phyloP scores from a whole-genome alignment of 441 rosid species.

The Cnidoscolus chayamansa region DNA sequence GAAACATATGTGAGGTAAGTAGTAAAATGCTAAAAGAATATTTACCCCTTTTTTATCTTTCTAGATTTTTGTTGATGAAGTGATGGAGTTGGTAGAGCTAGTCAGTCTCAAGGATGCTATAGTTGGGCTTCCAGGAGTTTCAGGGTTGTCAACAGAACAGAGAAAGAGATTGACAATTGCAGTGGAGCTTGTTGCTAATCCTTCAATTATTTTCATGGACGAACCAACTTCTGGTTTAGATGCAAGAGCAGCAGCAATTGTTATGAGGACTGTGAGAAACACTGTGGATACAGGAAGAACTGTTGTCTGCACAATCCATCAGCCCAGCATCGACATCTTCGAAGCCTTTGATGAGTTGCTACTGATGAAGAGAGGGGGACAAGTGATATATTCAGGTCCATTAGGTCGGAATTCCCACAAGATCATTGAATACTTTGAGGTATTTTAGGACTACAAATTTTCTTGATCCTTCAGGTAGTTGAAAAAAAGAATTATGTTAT shows the following conservation, averaged over 20 bases:
- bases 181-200: constrained; percentile 69
- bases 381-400: constrained; percentile 56
- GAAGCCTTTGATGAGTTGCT: constrained; percentile 73
- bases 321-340: constrained; percentile 69
- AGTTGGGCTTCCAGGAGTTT: constrained; percentile 53
- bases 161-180: constrained; percentile 67
- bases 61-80: constrained; percentile 63
- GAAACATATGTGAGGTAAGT: background rate
- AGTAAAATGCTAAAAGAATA: background rate
- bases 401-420: constrained; percentile 50
- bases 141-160: constrained; percentile 75
- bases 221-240: constrained; percentile 71
- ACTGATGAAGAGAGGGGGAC: constrained; percentile 59
- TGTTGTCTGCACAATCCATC: constrained; percentile 68
- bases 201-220: constrained; percentile 71
- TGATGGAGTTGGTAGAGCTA: constrained; percentile 56
- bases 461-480: background rate
- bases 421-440: constrained; percentile 63
- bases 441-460: constrained; percentile 7
- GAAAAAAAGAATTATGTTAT: background rate
- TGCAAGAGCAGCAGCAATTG: constrained; percentile 74
- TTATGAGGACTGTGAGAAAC: constrained; percentile 68
- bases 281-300: constrained; percentile 71
- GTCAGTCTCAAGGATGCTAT: constrained; percentile 55
- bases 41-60: background rate